Evolutionary conservation across 306 rosid genomes (phyloP), one percentile per base, ranked within the genome.

Genomic region (Pterocarpus macrocarpus): DNA sequence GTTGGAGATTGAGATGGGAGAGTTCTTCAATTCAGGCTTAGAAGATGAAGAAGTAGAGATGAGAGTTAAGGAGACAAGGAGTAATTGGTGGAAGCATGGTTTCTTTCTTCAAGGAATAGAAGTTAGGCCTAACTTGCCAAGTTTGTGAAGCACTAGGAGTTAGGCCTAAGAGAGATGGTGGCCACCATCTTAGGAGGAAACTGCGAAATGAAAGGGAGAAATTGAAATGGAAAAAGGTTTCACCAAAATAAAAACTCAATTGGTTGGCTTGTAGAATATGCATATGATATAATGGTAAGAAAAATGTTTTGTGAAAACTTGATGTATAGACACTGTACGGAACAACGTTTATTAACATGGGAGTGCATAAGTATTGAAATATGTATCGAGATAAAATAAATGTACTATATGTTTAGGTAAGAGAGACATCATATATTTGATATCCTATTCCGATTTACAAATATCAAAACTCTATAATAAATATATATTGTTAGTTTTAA

Each of bases 1-100:
- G 95, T 44, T 79, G 65, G 94, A 92, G 86, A 73, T 89, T 44
- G 90, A 86, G 76, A 41, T 92, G 63, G 93, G 95, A 6, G 89
- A 85, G 34, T 90, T 92, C 85, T 89, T 83, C 80, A 73, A 77
- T 43, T 68, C 86, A 10, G 86, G 86, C 39, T 43, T 47, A 8
- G 85, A 62, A 11, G 50, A 53, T 5, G 85, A 87, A 4, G 80
- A 88, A 57, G 14, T 90, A 57, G 80, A 85, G 14, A 86, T 92
- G 85, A 56, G 71, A 7, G 69, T 87, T 47, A 4, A 0, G 3
- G 92, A 90, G 79, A 78, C 62, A 11, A 13, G 3, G 28, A 57
- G 77, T n/a, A 68, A 81, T 6, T 7, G 34, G 33, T 89, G 84
- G 86, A 89, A 89, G 71, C 69, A 72, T 0, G 93, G 92, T 59